Evolutionary conservation across 345 rosid genomes (phyloP), one percentile per base, ranked within the genome.

Genomic region (Eucalyptus sp.): DNA sequence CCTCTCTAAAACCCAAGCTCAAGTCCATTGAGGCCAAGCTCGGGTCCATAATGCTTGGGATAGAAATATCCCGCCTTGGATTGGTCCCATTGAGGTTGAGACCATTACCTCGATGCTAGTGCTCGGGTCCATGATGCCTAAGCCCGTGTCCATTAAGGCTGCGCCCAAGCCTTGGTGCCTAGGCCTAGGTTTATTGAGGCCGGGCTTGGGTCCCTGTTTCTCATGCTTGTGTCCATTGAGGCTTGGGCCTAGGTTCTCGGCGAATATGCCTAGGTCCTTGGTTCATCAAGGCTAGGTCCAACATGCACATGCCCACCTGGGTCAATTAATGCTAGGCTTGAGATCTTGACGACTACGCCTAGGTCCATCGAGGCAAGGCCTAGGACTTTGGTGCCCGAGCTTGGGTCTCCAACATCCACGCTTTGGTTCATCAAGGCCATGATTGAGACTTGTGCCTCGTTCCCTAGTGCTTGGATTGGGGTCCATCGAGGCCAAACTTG

Each of bases 11-110:
- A 52, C 56, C 56, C 24, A 52, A 52, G 56, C 56, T 52, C 24
- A 52, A 52, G 24, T 52, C 7, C 56, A 51, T 51, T 17, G 8
- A 51, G 22, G 56, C 56, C 9, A 51, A 51, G 9, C 22, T 51
- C 18, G 22, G 22, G 9, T 52, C 56, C 24, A 52, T 52, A 52
- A 24, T 52, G 56, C 10, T 2, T 17, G 7, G 56, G 56, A 7
- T 0, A 52, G 0, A 52, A 10, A 52, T 10, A 52, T 52, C 56
- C 10, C 1, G 24, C 76, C 76, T 0, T 0, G 18, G 10, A 64
- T 5, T 64, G 33, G 76, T 31, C 17, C 41, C 18, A 64, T n/a
- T 1, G 1, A 64, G 76, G 76, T 0, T 4, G 2, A 17, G 41
- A 58, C 64, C n/a, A 58, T 58, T 25, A 58, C 64, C 64, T 11